A percentile compares a stretch with the other conserved stretches of the same genome.
Conservation (phyloP, 371 early-diverging fungal genomes). For the Zychaea mexicana region DNA sequence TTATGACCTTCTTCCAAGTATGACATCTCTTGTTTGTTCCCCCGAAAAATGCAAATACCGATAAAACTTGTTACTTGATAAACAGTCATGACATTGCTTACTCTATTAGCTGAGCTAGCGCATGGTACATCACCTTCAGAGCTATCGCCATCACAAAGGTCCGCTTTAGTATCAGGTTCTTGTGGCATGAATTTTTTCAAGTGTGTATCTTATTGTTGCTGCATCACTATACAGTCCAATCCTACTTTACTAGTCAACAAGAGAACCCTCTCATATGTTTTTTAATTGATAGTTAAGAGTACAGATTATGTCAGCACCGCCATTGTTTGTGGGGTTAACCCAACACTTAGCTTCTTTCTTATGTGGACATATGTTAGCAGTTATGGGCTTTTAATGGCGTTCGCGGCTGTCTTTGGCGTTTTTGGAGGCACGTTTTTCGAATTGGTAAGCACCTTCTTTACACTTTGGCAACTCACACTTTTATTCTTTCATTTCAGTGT, state of each 20-base stretch:
- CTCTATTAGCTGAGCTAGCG: too few relatives aligned
- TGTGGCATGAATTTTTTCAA: too few relatives aligned
- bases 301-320: constrained; percentile 15
- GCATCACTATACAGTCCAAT: too few relatives aligned
- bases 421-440: constrained; percentile 24
- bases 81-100: too few relatives aligned
- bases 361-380: constrained; percentile 34
- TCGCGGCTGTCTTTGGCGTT: constrained; percentile 23
- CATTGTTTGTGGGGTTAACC: not conserved
- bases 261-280: too few relatives aligned
- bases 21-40: too few relatives aligned
- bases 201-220: not conserved
- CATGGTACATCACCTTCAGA: constrained; percentile 20
- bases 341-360: constrained; percentile 2
- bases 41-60: too few relatives aligned
- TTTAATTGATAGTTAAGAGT: constrained; percentile 14
- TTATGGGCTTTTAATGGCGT: constrained; percentile 25
- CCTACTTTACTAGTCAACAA: too few relatives aligned
- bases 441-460: constrained; percentile 16
- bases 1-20: too few relatives aligned
- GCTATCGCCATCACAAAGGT: constrained; percentile 16
- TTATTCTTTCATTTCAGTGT: too few relatives aligned
- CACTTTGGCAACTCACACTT: too few relatives aligned
- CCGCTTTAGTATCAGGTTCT: constrained; percentile 18
- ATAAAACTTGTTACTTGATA: too few relatives aligned